Evolutionary conservation across 805 yeast genomes (phyloP).

Genomic region (Henningerozyma blattae): DNA sequence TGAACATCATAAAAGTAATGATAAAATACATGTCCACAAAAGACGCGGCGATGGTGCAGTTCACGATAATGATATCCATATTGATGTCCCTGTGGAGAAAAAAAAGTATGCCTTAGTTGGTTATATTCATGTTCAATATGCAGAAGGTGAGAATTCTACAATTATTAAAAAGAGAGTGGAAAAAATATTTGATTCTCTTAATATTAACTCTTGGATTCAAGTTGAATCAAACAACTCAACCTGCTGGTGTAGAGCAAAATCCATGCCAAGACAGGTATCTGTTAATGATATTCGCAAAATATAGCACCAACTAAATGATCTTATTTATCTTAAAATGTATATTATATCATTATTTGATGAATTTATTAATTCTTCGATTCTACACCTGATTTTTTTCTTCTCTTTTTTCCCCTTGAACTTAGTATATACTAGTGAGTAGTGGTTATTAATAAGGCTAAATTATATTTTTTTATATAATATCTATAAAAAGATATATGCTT

Average conservation of each 20-base stretch:
- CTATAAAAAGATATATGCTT: no score
- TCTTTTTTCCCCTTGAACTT: no score
- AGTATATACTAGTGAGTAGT: no score
- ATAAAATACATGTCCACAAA: slow-evolving; percentile 29
- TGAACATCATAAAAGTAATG: slow-evolving; percentile 3
- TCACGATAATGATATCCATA: slow-evolving; percentile 12
- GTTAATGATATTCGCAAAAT: background rate
- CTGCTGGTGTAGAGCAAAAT: slow-evolving; percentile 51
- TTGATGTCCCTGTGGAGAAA: slow-evolving; percentile 17
- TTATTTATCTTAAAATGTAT: no score
- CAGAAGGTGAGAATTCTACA: slow-evolving; percentile 51
- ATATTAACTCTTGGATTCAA: slow-evolving; percentile 49
- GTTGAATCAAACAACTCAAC: slow-evolving; percentile 50
- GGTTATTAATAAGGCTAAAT: no score
- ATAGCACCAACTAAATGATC: no score
- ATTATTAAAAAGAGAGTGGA: slow-evolving; percentile 50
- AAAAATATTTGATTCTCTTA: slow-evolving; percentile 35
- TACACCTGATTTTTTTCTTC: no score
- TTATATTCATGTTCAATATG: slow-evolving; percentile 67
- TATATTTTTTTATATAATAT: no score
- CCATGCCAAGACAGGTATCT: background rate
- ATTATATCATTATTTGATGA: no score
- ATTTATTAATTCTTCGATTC: no score
- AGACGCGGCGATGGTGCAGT: slow-evolving; percentile 22
- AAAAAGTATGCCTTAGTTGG: slow-evolving; percentile 42